Evolutionary conservation across 2,329 filamentous ascomycete species (phyloP).

Genomic region (Sphaceloma murrayae): DNA sequence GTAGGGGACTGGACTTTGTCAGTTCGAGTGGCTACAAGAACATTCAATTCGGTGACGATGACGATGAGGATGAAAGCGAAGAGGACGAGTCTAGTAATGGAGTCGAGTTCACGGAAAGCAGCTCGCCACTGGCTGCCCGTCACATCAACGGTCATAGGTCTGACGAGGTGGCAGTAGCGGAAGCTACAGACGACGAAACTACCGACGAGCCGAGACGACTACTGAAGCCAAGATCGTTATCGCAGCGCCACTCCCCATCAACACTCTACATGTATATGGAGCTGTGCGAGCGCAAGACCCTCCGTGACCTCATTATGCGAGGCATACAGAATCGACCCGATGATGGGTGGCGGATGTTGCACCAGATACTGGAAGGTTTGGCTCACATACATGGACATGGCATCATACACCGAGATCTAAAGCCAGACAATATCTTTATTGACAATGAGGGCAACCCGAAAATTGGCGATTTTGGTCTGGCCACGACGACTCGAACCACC

Average conservation of each 20-base stretch:
- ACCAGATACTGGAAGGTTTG: constrained; percentile 82
- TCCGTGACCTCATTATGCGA: constrained; percentile 75
- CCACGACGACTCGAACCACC: constrained; percentile 74
- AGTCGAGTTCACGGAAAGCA: constrained; percentile 6
- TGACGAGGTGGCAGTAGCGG: neutral
- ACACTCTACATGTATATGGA: constrained; percentile 98
- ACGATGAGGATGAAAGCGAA: constrained; percentile 33
- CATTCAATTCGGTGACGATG: constrained; percentile 64
- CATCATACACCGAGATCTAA: constrained; percentile 92
- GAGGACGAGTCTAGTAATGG: constrained; percentile 30
- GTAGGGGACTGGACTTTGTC: constrained; percentile 82
- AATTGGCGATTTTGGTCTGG: constrained; percentile 92
- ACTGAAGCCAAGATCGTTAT: constrained; percentile 39
- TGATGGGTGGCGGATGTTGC: constrained; percentile 81
- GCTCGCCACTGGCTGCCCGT: neutral
- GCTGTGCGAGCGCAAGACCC: constrained; percentile 86
- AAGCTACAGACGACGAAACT: neutral
- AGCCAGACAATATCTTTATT: constrained; percentile 96
- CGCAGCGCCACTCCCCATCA: constrained; percentile 49
- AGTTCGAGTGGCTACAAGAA: constrained; percentile 71
- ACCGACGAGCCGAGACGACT: constrained; percentile 21
- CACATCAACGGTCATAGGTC: neutral
- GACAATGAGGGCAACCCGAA: constrained; percentile 83
- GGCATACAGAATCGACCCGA: constrained; percentile 63
- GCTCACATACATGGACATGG: constrained; percentile 81